Conservation (phyloP, 495 filamentous ascomycete genomes). For the Lasiosphaeris hirsuta region DNA sequence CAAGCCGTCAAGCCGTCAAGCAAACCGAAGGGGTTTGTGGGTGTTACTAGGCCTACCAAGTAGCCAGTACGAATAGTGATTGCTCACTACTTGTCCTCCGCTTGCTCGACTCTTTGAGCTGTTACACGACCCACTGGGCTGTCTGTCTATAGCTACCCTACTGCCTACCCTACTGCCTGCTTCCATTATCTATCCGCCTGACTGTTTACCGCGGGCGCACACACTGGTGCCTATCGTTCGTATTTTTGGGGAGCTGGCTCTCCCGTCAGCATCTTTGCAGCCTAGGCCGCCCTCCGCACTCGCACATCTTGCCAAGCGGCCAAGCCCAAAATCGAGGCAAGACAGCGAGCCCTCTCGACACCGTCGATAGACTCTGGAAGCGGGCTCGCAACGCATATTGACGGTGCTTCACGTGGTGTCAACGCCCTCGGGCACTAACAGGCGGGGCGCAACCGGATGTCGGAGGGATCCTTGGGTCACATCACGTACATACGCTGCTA, state of each 20-base stretch:
- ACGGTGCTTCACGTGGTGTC: conserved; percentile 26
- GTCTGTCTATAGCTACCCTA: background rate
- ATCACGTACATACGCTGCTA: background rate
- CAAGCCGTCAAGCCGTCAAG: background rate
- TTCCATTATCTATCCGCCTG: background rate
- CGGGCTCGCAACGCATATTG: conserved; percentile 15
- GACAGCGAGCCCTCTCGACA: conserved; percentile 1
- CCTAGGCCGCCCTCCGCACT: background rate
- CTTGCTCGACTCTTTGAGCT: background rate
- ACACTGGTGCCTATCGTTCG: background rate
- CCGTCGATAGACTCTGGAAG: background rate
- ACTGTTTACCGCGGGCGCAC: conserved; percentile 2
- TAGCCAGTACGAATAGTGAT: background rate
- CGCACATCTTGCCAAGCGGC: conserved; percentile 1
- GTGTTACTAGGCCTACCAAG: no score
- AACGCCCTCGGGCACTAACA: conserved; percentile 16
- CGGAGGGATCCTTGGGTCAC: background rate
- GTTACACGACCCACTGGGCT: background rate
- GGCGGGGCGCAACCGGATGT: conserved; percentile 4
- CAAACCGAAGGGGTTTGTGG: no score
- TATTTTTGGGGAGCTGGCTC: background rate
- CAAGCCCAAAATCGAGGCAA: background rate
- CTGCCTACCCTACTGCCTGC: background rate
- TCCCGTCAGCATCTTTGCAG: conserved; percentile 15
- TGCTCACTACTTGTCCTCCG: background rate